A percentile compares a stretch with the other conserved stretches of the same genome.
These are phyloP conservation scores for Laburnicola sp. DNA, from an alignment of 2,329 filamentous ascomycete species.

Conservation along the genomic window DNA sequence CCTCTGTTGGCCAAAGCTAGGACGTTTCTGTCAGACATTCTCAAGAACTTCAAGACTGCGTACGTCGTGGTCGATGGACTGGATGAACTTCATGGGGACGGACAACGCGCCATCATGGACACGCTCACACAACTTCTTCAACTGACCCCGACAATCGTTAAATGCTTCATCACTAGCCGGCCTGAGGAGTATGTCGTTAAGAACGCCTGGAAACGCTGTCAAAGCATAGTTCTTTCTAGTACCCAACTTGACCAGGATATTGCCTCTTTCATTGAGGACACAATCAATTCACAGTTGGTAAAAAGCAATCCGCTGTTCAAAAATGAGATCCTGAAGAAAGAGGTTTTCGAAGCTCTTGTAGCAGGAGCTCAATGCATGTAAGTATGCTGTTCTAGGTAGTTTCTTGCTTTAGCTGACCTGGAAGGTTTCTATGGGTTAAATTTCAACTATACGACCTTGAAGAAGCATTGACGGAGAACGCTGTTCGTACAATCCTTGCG, in stretches of 20 bases:
- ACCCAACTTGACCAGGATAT: slow-evolving; percentile 11
- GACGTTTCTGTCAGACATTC: background rate
- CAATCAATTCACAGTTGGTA: slow-evolving; percentile 4
- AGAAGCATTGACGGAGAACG: slow-evolving; percentile 27
- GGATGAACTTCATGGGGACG: slow-evolving; percentile 16
- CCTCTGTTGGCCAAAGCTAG: background rate
- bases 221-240: slow-evolving; percentile 9
- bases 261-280: slow-evolving; percentile 10
- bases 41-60: slow-evolving; percentile 3
- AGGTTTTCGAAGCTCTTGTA: slow-evolving; percentile 15
- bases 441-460: slow-evolving; percentile 36
- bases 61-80: slow-evolving; percentile 23
- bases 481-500: slow-evolving; percentile 25
- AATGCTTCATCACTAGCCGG: slow-evolving; percentile 22
- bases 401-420: too few species aligned
- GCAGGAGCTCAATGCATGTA: slow-evolving; percentile 23
- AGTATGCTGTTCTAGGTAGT: too few species aligned
- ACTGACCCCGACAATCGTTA: background rate
- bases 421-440: slow-evolving; percentile 40
- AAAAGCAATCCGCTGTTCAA: slow-evolving; percentile 7
- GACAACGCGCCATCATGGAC: slow-evolving; percentile 2
- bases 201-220: background rate
- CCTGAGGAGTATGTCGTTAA: slow-evolving; percentile 13
- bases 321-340: slow-evolving; percentile 10
- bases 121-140: slow-evolving; percentile 8